phyloP scores from a whole-genome alignment of 495 filamentous ascomycete genomes.

The Echria macrotheca region DNA sequence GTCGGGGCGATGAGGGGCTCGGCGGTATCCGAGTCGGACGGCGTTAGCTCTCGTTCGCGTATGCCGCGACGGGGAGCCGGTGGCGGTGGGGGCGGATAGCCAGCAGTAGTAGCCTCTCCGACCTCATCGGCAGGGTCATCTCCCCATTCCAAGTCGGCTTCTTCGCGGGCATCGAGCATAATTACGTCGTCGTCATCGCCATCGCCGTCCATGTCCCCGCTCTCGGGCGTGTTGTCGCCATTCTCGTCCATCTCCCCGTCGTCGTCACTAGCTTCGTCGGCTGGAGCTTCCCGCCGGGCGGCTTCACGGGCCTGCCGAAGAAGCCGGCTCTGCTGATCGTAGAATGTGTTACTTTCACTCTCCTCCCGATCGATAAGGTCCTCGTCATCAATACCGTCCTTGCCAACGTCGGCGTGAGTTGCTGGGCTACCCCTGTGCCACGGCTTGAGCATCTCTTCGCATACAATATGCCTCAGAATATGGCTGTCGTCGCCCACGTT shows the following conservation, averaged over 20 bases:
- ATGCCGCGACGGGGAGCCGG: conserved; percentile 35
- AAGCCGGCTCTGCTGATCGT: conserved; percentile 26
- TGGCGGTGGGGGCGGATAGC: conserved; percentile 63
- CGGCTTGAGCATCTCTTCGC: conserved; percentile 79
- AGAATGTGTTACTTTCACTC: conserved; percentile 23
- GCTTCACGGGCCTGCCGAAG: conserved; percentile 34
- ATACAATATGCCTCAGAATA: conserved; percentile 73
- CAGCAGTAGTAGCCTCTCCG: conserved; percentile 64
- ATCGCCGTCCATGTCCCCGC: conserved; percentile 41
- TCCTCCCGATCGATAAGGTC: conserved; percentile 42
- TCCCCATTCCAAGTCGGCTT: conserved; percentile 51
- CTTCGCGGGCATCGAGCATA: conserved; percentile 41
- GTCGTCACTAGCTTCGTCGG: conserved; percentile 62
- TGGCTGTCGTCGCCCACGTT: conserved; percentile 74
- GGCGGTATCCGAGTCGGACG: conserved; percentile 54
- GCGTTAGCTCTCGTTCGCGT: conserved; percentile 49
- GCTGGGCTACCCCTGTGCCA: conserved; percentile 85
- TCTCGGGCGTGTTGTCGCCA: conserved; percentile 30
- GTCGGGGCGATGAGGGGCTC: conserved; percentile 54
- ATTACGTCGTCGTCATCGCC: conserved; percentile 50
- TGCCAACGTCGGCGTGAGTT: conserved; percentile 77
- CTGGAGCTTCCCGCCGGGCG: conserved; percentile 48
- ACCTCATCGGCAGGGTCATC: conserved; percentile 46
- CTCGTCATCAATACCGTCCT: conserved; percentile 87
- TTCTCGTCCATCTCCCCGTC: conserved; percentile 49